Base-by-base conservation (phyloP, 1,284 basidiomycete genomes). In the Cerrena zonata region DNA sequence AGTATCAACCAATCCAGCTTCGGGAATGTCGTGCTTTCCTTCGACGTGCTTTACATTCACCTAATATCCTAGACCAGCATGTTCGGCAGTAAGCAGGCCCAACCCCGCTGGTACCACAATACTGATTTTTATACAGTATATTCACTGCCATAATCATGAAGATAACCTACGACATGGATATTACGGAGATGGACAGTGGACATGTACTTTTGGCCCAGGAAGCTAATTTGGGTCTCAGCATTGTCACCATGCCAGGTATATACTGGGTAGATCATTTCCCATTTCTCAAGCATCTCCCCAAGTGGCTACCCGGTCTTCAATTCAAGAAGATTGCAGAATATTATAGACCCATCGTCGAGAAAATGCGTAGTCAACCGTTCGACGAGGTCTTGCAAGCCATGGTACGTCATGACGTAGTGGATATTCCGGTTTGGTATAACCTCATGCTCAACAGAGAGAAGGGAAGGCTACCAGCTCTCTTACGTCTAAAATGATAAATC, bases 31-130 rank as follows among this genome's bases (percentile, higher is more conserved):
- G 54, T 0, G 26, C 51, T 10, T 56, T 62, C 39, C 24, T 63
- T 7, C 50, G 45, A 5, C 49, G 60, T 2, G 5, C 60, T 7
- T 41, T 62, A 22, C 46, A 58, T 24, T 48, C 54, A 2, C 58
- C 60, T 2, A 34, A 50, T 10, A 53, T 57, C 37, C 54, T 58
- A 21, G 44, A 42, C 4, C 47, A 45, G 12, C 53, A 55, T 4
- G 49, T 61, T 26, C 60, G 62, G 36, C 58, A 58, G 62, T 62
- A 47, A 26, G 60, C 56, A 21, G 22, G 5, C 7, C 43, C 30
- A 34, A 34, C 7, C 15, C 30, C 7, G n/a, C n/a, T n/a, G n/a
- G n/a, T n/a, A n/a, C 15, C 7, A 7, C 7, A 7, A 34, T 15
- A 7, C 15, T 34, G 7, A 34, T 34, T 34, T 15, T 15, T 34